Evolutionary conservation across 495 filamentous ascomycete genomes (phyloP), one percentile per base, ranked within the genome.

Genomic region (Viridothelium virens): DNA sequence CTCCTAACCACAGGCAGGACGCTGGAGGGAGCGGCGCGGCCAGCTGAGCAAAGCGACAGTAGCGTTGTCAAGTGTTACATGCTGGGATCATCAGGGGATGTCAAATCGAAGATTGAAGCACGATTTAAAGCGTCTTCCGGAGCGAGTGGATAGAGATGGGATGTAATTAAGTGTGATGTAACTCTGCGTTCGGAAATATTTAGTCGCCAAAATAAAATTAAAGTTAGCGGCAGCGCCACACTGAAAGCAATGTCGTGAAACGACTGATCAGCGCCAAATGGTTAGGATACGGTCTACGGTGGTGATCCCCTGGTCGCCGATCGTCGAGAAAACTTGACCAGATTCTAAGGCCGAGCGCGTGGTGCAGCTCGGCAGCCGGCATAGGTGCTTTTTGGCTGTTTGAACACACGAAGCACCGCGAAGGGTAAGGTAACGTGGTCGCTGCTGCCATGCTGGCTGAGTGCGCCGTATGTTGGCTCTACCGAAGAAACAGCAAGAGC

Each of bases 121-220:
- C 41, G 41, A 44, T 7, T 7, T 44, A 44, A 44, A 7, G 41
- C 41, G 41, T 14, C 6, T 44, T 44, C 25, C 25, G 25, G 25
- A 25, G 25, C 25, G 25, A 25, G 25, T 25, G 25, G 25, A 25
- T 25, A 25, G 25, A 25, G 25, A 53, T 18, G 48, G 5, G 10
- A 11, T 53, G 48, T 53, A 53, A 53, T 59, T 59, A 14, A 59
- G 14, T 34, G 14, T 59, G 53, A 59, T 59, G 53, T 36, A 59
- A 59, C 31, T 59, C 53, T 10, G 31, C 53, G 18, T 33, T 10
- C 53, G 53, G 53, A 11, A 33, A 34, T 18, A 18, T 31, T 59
- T 36, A 7, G 10, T 36, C 53, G 9, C 33, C 36, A 9, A 59
- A 59, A 34, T 59, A 59, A 59, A 59, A 59, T 59, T 59, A 59